phyloP scores from a whole-genome alignment of 108 stramenopile species.

The Stephanodiscus triporus region DNA sequence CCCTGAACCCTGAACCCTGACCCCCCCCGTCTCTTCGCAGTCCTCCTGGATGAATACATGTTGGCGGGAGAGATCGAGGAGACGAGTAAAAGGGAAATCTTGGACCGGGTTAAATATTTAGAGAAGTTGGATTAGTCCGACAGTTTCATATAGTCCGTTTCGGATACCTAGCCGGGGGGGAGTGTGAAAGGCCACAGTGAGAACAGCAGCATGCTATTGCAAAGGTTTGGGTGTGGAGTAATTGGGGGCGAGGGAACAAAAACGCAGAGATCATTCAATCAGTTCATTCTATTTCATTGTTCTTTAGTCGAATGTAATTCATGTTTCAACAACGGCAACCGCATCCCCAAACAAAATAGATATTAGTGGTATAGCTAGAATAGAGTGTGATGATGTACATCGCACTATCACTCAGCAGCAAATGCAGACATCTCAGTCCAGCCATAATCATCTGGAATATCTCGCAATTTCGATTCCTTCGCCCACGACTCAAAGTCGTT shows the following conservation, averaged over 20 bases:
- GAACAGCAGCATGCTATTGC: neutral
- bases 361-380: neutral
- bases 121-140: constrained; percentile 86
- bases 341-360: too few relatives aligned
- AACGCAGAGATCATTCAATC: neutral
- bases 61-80: constrained; percentile 96
- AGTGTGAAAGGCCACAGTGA: neutral
- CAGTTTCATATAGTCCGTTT: neutral
- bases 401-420: constrained; percentile 11
- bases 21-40: neutral
- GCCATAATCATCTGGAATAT: constrained; percentile 70
- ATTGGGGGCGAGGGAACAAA: neutral
- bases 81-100: constrained; percentile 91
- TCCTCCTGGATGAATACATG: constrained; percentile 99
- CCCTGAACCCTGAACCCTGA: too few relatives aligned
- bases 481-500: constrained; percentile 71
- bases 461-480: constrained; percentile 50
- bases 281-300: too few relatives aligned
- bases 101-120: constrained; percentile 89
- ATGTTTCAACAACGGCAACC: too few relatives aligned
- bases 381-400: neutral
- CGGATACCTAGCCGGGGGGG: neutral
- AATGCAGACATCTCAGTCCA: constrained; percentile 72
- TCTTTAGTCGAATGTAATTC: too few relatives aligned
- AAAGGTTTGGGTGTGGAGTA: neutral